Conservation (phyloP, 441 rosid genomes). For the Pelargonium cotyledonis region DNA sequence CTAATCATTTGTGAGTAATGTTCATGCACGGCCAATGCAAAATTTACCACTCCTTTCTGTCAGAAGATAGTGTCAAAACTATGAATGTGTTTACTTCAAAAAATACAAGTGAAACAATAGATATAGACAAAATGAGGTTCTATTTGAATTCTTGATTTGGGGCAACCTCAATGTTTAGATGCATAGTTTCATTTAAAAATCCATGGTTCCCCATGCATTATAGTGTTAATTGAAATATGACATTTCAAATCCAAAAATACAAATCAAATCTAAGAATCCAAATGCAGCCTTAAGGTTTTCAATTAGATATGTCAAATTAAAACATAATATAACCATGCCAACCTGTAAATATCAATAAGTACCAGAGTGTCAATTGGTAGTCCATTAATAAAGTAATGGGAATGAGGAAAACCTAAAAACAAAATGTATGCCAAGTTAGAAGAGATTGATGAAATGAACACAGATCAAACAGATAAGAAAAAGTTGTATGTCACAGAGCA, state of each 20-base stretch:
- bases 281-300: not conserved
- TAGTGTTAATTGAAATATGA: too few relatives aligned
- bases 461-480: not conserved
- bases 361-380: conserved; percentile 72
- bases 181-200: too few relatives aligned
- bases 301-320: not conserved
- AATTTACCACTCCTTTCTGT: not conserved
- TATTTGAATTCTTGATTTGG: too few relatives aligned
- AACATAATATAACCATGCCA: conserved; percentile 5
- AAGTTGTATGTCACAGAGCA: not conserved
- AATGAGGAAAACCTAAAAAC: conserved; percentile 59
- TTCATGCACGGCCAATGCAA: not conserved
- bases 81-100: not conserved
- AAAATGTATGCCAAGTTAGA: conserved; percentile 12
- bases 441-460: conserved; percentile 4
- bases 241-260: too few relatives aligned
- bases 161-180: too few relatives aligned
- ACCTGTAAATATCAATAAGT: conserved; percentile 57
- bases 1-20: not conserved
- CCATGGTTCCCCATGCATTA: too few relatives aligned
- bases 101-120: too few relatives aligned
- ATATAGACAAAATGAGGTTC: too few relatives aligned
- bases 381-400: conserved; percentile 55
- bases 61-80: not conserved
- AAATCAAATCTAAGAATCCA: too few relatives aligned